A percentile compares a stretch with the other conserved stretches of the same genome.
phyloP scores from a whole-genome alignment of 1,139 yeast genomes.

The Sugiyamaella xylanicola region DNA sequence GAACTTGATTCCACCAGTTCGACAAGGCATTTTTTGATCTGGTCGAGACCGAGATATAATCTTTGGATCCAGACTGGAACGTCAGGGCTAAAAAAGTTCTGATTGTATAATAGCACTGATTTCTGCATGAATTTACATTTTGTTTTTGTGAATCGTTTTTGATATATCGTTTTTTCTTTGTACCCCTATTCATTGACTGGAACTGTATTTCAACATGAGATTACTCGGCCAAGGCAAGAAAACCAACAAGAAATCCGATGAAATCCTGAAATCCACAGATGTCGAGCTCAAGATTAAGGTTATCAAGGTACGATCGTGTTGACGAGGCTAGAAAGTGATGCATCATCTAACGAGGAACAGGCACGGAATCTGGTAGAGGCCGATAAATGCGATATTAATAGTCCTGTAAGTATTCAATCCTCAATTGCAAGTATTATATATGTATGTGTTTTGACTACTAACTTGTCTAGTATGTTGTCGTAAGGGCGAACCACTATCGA shows the following conservation, averaged over 20 bases:
- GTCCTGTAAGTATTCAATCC: slow-evolving; percentile 21
- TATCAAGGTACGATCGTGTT: slow-evolving; percentile 20
- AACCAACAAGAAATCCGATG: neutral
- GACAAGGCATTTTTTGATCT: no score
- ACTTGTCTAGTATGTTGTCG: slow-evolving; percentile 32
- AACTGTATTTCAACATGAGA: slow-evolving; percentile 4
- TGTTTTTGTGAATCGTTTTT: no score
- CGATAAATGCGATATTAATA: slow-evolving; percentile 19
- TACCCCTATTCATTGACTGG: no score
- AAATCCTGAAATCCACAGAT: slow-evolving; percentile 7
- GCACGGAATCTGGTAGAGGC: slow-evolving; percentile 21
- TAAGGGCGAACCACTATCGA: slow-evolving; percentile 37
- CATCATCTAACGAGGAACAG: slow-evolving; percentile 2
- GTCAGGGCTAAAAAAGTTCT: no score
- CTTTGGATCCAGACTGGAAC: no score
- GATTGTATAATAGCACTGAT: no score
- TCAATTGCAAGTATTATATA: neutral
- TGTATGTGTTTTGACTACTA: no score
- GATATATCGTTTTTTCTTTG: no score
- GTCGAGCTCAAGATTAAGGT: slow-evolving; percentile 22
- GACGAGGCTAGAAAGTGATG: neutral
- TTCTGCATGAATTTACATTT: no score
- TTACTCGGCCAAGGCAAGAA: slow-evolving; percentile 4
- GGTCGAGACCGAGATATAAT: no score
- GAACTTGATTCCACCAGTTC: no score